Evolutionary conservation across 306 rosid genomes (phyloP).

Genomic region (Lagenaria siceraria): DNA sequence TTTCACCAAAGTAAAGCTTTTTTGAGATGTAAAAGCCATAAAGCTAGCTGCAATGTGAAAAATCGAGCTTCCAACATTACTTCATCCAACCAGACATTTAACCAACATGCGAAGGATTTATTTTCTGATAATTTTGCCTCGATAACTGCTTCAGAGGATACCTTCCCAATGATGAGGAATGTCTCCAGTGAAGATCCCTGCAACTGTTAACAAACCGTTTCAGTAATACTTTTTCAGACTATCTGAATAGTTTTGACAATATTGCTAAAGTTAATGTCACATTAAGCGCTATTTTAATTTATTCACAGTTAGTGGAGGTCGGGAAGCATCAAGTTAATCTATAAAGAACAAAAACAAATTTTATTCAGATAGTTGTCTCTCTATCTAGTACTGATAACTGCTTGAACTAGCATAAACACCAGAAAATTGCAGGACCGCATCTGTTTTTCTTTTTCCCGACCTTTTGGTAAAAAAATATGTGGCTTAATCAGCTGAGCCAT

Average conservation of each 20-base stretch:
- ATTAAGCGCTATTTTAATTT: background rate
- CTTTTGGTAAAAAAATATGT: no score
- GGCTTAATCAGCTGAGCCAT: no score
- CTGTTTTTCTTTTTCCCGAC: no score
- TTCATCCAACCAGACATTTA: conserved; percentile 41
- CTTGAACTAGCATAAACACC: conserved; percentile 2
- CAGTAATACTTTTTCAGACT: background rate
- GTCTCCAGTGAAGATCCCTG: conserved; percentile 83
- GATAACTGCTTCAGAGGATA: conserved; percentile 78
- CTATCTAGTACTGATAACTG: background rate
- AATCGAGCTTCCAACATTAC: conserved; percentile 57
- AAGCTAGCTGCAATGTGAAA: conserved; percentile 52
- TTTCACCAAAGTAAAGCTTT: conserved; percentile 36
- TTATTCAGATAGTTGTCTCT: background rate
- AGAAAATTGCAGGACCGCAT: background rate
- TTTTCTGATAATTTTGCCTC: conserved; percentile 49
- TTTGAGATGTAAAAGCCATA: conserved; percentile 61
- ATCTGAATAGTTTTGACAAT: background rate
- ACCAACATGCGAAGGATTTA: conserved; percentile 42
- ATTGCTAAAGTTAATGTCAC: background rate
- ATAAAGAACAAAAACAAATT: background rate
- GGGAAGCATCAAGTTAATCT: background rate
- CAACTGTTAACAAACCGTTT: conserved; percentile 36
- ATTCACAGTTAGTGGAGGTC: background rate
- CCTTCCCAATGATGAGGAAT: conserved; percentile 68